Evolutionary conservation across 331 rosid species (phyloP).

Genomic region (Arachis monticola): DNA sequence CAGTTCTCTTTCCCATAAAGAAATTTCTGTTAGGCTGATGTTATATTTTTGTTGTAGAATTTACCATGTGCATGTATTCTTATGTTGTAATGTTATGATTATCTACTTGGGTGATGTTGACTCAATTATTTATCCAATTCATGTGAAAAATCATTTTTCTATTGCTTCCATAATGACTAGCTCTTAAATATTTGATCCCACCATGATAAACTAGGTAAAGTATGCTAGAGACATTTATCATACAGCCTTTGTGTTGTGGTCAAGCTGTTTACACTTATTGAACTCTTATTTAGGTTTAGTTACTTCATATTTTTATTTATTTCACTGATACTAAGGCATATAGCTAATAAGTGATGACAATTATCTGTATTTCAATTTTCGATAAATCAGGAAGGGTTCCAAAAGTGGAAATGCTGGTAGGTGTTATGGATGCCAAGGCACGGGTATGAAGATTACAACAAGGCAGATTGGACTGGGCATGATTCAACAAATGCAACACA

Average conservation of each 20-base stretch:
- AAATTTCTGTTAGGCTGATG: not conserved
- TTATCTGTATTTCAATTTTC: conserved; percentile 22
- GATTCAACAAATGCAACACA: conserved; percentile 80
- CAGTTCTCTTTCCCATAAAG: not conserved
- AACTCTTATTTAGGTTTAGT: not conserved
- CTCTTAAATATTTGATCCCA: not conserved
- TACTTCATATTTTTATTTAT: not conserved
- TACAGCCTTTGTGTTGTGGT: not conserved
- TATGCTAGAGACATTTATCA: not conserved
- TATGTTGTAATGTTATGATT: not conserved
- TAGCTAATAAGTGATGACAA: not conserved
- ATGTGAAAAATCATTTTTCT: not conserved
- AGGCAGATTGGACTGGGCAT: conserved; percentile 72
- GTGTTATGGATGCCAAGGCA: conserved; percentile 75
- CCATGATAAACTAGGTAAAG: not conserved
- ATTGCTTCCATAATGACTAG: not conserved
- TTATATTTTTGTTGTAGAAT: not conserved
- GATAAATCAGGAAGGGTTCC: conserved; percentile 69
- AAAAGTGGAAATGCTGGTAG: conserved; percentile 68
- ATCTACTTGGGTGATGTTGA: not conserved
- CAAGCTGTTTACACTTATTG: not conserved
- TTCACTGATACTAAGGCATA: conserved; percentile 13
- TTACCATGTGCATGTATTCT: conserved; percentile 3
- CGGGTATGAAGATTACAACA: conserved; percentile 66
- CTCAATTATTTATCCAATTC: conserved; percentile 15